A percentile compares a stretch with the other conserved stretches of the same genome.
phyloP scores from a whole-genome alignment of 805 yeast genomes.

The Scheffersomyces ergatensis region DNA sequence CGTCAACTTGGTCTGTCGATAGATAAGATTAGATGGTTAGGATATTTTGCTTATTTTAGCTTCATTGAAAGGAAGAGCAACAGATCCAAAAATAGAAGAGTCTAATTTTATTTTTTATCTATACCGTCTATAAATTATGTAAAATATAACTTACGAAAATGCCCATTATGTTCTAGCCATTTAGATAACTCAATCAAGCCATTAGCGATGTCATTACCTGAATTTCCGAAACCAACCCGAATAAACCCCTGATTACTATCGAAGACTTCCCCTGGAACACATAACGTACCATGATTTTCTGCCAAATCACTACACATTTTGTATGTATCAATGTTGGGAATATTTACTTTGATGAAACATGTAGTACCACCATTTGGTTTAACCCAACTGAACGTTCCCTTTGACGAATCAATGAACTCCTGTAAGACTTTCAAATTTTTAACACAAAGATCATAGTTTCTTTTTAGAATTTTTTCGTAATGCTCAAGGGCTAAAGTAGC shows the following conservation, averaged over 20 bases:
- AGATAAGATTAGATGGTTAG: too few species aligned
- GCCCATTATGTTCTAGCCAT: constrained; percentile 6
- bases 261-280: constrained; percentile 52
- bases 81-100: too few species aligned
- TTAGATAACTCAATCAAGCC: constrained; percentile 28
- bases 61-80: too few species aligned
- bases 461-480: constrained; percentile 28
- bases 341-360: constrained; percentile 36
- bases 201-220: constrained; percentile 25
- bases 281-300: constrained; percentile 27
- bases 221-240: constrained; percentile 50
- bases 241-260: constrained; percentile 38
- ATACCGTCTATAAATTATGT: too few species aligned
- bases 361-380: constrained; percentile 49
- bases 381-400: constrained; percentile 37
- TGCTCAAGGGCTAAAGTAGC: constrained; percentile 43
- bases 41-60: too few species aligned
- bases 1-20: too few species aligned
- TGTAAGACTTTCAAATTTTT: constrained; percentile 35
- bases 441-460: constrained; percentile 39
- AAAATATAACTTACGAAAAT: too few species aligned
- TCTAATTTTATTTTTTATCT: too few species aligned
- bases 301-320: constrained; percentile 36
- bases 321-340: constrained; percentile 23
- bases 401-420: constrained; percentile 24